A percentile compares a stretch with the other conserved stretches of the same genome.
Evolutionary conservation across 257 asterid genomes (phyloP).

Genomic region (Coffea eugenioides): DNA sequence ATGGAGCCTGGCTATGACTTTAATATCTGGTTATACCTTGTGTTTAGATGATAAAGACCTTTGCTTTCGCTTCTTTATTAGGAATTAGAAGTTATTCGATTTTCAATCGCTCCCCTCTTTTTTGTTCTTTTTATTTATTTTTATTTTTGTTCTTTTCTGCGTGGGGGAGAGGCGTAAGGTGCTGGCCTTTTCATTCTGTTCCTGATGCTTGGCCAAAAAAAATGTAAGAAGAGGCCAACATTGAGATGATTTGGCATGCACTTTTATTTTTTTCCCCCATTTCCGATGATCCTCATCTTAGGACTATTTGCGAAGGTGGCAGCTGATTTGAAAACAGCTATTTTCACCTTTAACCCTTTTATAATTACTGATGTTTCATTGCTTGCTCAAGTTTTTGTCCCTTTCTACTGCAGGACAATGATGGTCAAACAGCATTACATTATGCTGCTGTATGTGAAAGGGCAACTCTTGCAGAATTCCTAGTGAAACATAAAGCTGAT

Average conservation of each 20-base stretch:
- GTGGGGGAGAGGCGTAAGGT: too few relatives aligned
- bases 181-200: not conserved
- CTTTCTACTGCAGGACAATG: conserved; percentile 57
- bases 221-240: not conserved
- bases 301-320: not conserved
- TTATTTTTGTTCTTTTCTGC: too few relatives aligned
- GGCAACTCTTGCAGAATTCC: conserved; percentile 66
- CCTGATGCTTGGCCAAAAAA: not conserved
- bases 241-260: not conserved
- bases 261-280: not conserved
- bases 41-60: not conserved
- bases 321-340: not conserved
- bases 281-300: not conserved
- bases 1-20: not conserved
- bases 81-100: too few relatives aligned
- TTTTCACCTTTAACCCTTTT: not conserved
- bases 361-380: not conserved
- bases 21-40: not conserved
- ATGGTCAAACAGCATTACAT: conserved; percentile 91
- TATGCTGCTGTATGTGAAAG: conserved; percentile 96
- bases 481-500: conserved; percentile 78
- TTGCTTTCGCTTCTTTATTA: not conserved
- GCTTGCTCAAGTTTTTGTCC: not conserved
- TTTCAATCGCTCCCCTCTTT: too few relatives aligned
- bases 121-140: too few relatives aligned